Conservation (phyloP, 2,329 filamentous ascomycete species). For the Aureobasidium sp. region DNA sequence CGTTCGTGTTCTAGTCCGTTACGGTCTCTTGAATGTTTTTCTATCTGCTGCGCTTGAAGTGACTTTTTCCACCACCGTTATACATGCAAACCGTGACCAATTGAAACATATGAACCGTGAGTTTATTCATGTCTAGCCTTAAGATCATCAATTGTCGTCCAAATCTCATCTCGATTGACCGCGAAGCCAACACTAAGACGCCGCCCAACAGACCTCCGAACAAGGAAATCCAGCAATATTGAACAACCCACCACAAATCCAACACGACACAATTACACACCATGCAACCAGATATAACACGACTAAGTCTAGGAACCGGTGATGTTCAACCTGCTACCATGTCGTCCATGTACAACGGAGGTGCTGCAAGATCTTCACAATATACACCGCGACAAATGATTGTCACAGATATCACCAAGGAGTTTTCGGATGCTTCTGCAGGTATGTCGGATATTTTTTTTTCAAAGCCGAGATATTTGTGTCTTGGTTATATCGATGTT, state of each 20-base stretch:
- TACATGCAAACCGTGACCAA: background rate
- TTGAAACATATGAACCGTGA: background rate
- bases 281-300: conserved; percentile 14
- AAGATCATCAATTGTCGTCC: background rate
- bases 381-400: background rate
- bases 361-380: background rate
- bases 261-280: too few species aligned
- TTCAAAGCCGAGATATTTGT: background rate
- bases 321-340: background rate
- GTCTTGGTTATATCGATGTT: background rate
- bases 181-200: background rate
- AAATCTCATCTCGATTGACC: background rate
- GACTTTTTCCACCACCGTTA: background rate
- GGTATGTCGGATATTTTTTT: conserved; percentile 15
- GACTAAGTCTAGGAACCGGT: background rate
- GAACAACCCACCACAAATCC: too few species aligned
- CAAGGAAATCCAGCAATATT: background rate
- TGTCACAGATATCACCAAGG: conserved; percentile 29
- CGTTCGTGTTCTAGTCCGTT: background rate
- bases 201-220: background rate
- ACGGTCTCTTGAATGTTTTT: background rate
- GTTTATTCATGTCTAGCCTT: background rate
- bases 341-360: background rate
- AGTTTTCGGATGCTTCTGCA: conserved; percentile 28
- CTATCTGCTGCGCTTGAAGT: background rate